phyloP scores from a whole-genome alignment of 441 rosid genomes.

The Pelargonium citronellum region DNA sequence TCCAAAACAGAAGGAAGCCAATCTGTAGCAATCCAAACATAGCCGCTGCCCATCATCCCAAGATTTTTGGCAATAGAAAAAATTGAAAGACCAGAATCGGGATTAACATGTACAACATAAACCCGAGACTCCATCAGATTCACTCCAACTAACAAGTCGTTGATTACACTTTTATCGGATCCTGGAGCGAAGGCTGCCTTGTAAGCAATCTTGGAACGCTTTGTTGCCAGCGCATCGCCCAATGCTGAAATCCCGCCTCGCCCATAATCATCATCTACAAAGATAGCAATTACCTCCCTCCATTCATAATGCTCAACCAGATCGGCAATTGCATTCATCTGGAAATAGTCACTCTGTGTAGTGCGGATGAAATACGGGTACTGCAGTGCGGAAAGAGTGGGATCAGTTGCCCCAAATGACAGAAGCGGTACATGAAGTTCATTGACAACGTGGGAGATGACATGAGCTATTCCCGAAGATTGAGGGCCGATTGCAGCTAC shows the following conservation, averaged over 20 bases:
- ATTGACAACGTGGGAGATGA: conserved; percentile 70
- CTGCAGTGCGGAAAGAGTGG: conserved; percentile 65
- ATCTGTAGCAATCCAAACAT: conserved; percentile 94
- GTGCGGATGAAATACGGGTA: conserved; percentile 79
- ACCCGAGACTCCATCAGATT: conserved; percentile 78
- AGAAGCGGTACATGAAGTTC: conserved; percentile 84
- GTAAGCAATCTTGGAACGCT: conserved; percentile 61
- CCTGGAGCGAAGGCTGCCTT: conserved; percentile 68
- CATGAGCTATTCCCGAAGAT: conserved; percentile 82
- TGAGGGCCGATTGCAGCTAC: conserved; percentile 82
- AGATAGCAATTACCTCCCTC: conserved; percentile 77
- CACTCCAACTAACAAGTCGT: conserved; percentile 46
- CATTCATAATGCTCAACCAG: conserved; percentile 49
- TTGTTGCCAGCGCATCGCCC: conserved; percentile 70
- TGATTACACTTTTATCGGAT: conserved; percentile 39
- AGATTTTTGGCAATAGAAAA: conserved; percentile 63
- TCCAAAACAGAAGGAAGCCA: conserved; percentile 82
- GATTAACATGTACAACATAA: conserved; percentile 80
- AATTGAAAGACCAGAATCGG: conserved; percentile 67
- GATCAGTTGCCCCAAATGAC: conserved; percentile 86
- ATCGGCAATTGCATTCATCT: conserved; percentile 83
- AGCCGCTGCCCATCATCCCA: conserved; percentile 59
- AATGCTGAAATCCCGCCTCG: conserved; percentile 70
- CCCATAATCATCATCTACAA: conserved; percentile 86
- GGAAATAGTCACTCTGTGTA: conserved; percentile 63